Evolutionary conservation across 345 rosid species (phyloP).

Genomic region (Noccaea caerulescens): DNA sequence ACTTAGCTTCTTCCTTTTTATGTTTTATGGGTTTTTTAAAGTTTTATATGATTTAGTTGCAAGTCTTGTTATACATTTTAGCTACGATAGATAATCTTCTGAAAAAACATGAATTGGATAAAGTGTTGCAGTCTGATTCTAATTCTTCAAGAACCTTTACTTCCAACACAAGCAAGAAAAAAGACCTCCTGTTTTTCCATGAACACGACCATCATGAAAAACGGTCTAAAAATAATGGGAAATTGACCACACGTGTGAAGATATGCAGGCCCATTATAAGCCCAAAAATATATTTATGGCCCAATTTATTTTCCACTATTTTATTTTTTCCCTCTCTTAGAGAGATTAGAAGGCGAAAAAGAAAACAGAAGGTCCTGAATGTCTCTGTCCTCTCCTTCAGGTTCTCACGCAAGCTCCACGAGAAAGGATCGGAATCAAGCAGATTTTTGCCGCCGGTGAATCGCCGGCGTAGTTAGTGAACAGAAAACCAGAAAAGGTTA

Average conservation of each 20-base stretch:
- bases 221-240: no score
- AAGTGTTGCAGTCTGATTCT: no score
- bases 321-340: not conserved
- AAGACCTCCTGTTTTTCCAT: not conserved
- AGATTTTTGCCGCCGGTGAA: constrained; percentile 32
- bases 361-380: constrained; percentile 32
- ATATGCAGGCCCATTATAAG: not conserved
- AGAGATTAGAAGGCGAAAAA: constrained; percentile 9
- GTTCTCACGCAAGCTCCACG: constrained; percentile 41
- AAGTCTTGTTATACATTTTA: no score
- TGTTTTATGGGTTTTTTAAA: no score
- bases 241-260: constrained; percentile 15
- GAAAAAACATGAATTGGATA: no score
- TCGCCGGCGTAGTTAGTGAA: not conserved
- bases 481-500: not conserved
- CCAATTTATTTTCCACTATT: not conserved
- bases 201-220: no score
- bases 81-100: no score
- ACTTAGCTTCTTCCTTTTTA: not conserved
- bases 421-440: constrained; percentile 21
- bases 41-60: not conserved
- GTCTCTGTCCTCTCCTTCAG: constrained; percentile 29
- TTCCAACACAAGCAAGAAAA: no score
- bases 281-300: constrained; percentile 2
- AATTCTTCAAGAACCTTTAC: no score